Base-by-base conservation (phyloP, 108 stramenopile species). In the Mediolabrus comicus region DNA sequence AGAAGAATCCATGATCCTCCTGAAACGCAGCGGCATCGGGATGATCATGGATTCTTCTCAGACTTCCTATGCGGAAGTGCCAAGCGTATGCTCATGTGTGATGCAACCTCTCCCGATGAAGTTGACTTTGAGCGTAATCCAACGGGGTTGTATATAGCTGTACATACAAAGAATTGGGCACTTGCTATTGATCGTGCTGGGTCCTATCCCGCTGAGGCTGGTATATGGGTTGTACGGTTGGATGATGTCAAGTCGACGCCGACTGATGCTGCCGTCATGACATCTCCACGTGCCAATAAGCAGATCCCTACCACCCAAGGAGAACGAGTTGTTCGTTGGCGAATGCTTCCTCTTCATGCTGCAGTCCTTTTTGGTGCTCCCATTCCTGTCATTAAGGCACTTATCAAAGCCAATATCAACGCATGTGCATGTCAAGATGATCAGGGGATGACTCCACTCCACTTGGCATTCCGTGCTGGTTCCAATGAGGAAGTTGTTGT, bases 391-490 rank as follows among this genome's bases (percentile, higher is more conserved):
- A 58, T 92, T 22, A 69, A 73, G 16, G 53, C 74, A 2, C 65
- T 92, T 51, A 60, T 92, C 46, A 74, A 77, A 26, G 71, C 70
- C 7, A 79, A 88, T 81, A 84, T 86, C 8, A 55, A 53, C 11
- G 92, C 80, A 13, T 79, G 77, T 7, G 41, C 39, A 7, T 49
- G 75, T 32, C 58, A 66, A 27, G 92, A 92, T 59, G 92, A 92
- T 59, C 92, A 92, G 65, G 92, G 92, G 0, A 87, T 88, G 86
- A 66, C 88, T 9, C 88, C 92, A 7, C 70, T 92, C 0, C 92
- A 92, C 62, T 63, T 92, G 22, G 87, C 89, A 32, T 84, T 53
- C 59, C 83, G 49, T 14, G 82, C 84, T 65, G 79, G 72, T 8
- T 73, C 85, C 16, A 65, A 72, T 2, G 94, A 95, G 43, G 82